Base-by-base conservation (phyloP, 179 eudicot species). In the Carnegiea gigantea region DNA sequence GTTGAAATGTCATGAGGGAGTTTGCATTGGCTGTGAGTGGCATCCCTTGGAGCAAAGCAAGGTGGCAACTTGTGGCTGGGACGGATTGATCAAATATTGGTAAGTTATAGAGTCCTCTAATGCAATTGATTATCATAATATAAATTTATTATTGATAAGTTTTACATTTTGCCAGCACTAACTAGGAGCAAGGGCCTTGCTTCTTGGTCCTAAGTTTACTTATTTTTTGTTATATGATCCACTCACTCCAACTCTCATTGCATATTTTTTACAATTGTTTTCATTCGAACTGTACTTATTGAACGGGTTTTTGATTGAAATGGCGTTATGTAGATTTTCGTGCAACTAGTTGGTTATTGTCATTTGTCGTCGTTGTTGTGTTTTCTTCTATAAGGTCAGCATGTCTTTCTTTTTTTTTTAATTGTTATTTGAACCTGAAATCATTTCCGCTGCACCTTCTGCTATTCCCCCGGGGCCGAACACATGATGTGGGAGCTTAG, bases 1-100 rank as follows among this genome's bases (percentile, higher is more conserved):
- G 30, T 83, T 95, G 51, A 95, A 87, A 87, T 95, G 99, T 77
- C 99, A 95, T 51, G 95, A 95, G 23, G 95, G 97, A 54, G 99
- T 93, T 76, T 91, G 95, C 82, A 93, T 95, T 82, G 99, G 99
- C 24, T 81, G 85, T 72, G 94, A 90, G 81, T 95, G 99, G 99
- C 98, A 95, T 90, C 99, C 99, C 1, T 85, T 95, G 89, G 99
- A 95, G 81, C 91, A 89, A 78, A 95, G 99, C 82, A 95, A 92
- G 86, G 99, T 95, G 67, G 99, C 99, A n/a, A 95, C 99, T 75
- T 95, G 99, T 82, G 99, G 99, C 65, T 95, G 99, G 99, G 99
- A 95, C 81, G 99, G 99, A 62, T 85, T 95, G 81, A 95, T 95
- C 81, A 95, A 95, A 67, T 95, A 91, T 83, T 95, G 99, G 99